phyloP scores from a whole-genome alignment of 768 basidiomycete genomes.

The Pholiota molesta region DNA sequence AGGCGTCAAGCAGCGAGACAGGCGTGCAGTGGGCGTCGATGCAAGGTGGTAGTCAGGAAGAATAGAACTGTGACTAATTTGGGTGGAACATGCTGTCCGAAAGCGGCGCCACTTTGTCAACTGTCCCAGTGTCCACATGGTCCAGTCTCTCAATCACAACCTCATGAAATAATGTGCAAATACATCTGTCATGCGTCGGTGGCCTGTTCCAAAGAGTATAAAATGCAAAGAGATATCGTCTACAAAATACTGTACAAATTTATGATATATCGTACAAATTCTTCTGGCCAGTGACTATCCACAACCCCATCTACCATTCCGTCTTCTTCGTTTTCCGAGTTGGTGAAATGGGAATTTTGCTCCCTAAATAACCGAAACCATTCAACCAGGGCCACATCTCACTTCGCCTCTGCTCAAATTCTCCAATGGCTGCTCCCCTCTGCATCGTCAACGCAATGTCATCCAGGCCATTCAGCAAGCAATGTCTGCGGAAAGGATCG shows the following conservation, averaged over 20 bases:
- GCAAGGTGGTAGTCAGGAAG: conserved; percentile 7
- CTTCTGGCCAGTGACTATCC: not conserved
- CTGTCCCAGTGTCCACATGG: too few relatives aligned
- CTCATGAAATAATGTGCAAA: not conserved
- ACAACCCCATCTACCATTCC: conserved; percentile 62
- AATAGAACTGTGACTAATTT: not conserved
- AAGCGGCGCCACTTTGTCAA: not conserved
- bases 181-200: not conserved
- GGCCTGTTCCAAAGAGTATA: not conserved
- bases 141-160: too few relatives aligned
- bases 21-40: not conserved
- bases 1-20: not conserved
- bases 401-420: conserved; percentile 80
- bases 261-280: conserved; percentile 8
- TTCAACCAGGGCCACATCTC: conserved; percentile 94
- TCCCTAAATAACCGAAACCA: conserved; percentile 88
- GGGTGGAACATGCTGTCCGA: not conserved
- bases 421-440: conserved; percentile 67
- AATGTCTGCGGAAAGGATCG: conserved; percentile 91
- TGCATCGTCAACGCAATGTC: conserved; percentile 95
- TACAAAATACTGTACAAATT: conserved; percentile 7
- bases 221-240: not conserved
- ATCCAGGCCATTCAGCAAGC: conserved; percentile 93
- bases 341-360: conserved; percentile 63
- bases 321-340: conserved; percentile 52